Conservation (phyloP, 768 basidiomycete genomes). For the Leccinum obscurum region DNA sequence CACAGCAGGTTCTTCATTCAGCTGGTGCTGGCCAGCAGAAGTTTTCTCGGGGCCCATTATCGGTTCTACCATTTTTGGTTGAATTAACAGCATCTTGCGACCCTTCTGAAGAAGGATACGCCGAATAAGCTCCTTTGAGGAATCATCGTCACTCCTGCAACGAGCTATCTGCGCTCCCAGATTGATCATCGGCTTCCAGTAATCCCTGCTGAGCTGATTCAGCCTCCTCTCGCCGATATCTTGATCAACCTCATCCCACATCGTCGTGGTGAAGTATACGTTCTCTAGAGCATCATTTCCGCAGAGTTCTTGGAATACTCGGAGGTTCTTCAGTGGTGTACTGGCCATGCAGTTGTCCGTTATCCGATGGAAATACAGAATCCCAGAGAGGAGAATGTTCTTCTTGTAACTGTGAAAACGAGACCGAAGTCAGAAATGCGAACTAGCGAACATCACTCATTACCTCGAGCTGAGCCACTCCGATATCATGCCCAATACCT, state of each 20-base stretch:
- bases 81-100: too few relatives aligned
- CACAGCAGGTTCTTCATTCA: too few relatives aligned
- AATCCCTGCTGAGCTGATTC: neutral
- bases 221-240: slow-evolving; percentile 20
- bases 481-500: slow-evolving; percentile 11
- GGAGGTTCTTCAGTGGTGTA: slow-evolving; percentile 34
- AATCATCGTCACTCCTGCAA: slow-evolving; percentile 10
- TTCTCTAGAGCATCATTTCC: slow-evolving; percentile 30
- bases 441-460: neutral
- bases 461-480: slow-evolving; percentile 19
- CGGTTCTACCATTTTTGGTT: too few relatives aligned
- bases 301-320: slow-evolving; percentile 32
- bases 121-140: slow-evolving; percentile 11
- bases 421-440: neutral
- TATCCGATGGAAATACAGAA: slow-evolving; percentile 45
- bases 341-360: slow-evolving; percentile 39
- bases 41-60: too few relatives aligned
- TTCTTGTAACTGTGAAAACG: slow-evolving; percentile 8
- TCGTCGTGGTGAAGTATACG: slow-evolving; percentile 38
- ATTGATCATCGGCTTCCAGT: neutral
- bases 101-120: slow-evolving; percentile 2
- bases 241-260: slow-evolving; percentile 35
- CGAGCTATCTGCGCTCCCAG: slow-evolving; percentile 12
- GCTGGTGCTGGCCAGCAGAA: too few relatives aligned
- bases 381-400: slow-evolving; percentile 28